phyloP scores from a whole-genome alignment of 352 stramenopile species.

The Phytophthora sp. region DNA sequence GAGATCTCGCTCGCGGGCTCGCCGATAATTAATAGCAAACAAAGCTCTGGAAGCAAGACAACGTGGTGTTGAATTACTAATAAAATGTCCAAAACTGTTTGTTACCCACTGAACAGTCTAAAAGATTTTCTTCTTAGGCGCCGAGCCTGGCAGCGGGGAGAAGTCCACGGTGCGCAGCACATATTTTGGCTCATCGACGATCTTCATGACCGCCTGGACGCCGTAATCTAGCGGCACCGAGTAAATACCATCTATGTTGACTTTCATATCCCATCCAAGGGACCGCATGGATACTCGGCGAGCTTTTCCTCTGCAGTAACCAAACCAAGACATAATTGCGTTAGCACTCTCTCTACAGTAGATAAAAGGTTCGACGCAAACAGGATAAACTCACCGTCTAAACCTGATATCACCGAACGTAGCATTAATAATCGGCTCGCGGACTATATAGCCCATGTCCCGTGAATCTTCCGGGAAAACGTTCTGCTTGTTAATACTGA shows the following conservation, averaged over 20 bases:
- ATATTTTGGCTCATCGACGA: slow-evolving; percentile 87
- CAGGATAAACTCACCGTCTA: slow-evolving; percentile 56
- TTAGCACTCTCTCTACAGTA: slow-evolving; percentile 8
- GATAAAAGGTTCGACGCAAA: not conserved
- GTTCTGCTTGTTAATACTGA: slow-evolving; percentile 89
- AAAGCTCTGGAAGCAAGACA: not conserved
- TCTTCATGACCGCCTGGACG: slow-evolving; percentile 92
- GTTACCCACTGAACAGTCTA: slow-evolving; percentile 27
- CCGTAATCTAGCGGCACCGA: slow-evolving; percentile 89
- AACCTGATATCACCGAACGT: slow-evolving; percentile 91
- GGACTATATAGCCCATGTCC: slow-evolving; percentile 88
- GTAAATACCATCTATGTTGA: slow-evolving; percentile 89
- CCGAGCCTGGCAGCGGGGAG: slow-evolving; percentile 31
- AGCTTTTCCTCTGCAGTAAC: slow-evolving; percentile 66
- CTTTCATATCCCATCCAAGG: slow-evolving; percentile 90
- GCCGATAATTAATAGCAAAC: slow-evolving; percentile 11
- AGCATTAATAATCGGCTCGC: slow-evolving; percentile 90
- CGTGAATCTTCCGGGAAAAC: slow-evolving; percentile 84
- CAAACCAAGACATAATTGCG: not conserved
- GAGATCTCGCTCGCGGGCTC: slow-evolving; percentile 43
- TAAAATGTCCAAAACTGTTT: slow-evolving; percentile 40
- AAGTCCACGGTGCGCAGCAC: slow-evolving; percentile 87
- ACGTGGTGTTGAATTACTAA: slow-evolving; percentile 19
- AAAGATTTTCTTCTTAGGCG: slow-evolving; percentile 42
- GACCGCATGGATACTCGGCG: slow-evolving; percentile 88